Evolutionary conservation across 148 eudicot species (phyloP).

Genomic region (Camellia granthamiana): DNA sequence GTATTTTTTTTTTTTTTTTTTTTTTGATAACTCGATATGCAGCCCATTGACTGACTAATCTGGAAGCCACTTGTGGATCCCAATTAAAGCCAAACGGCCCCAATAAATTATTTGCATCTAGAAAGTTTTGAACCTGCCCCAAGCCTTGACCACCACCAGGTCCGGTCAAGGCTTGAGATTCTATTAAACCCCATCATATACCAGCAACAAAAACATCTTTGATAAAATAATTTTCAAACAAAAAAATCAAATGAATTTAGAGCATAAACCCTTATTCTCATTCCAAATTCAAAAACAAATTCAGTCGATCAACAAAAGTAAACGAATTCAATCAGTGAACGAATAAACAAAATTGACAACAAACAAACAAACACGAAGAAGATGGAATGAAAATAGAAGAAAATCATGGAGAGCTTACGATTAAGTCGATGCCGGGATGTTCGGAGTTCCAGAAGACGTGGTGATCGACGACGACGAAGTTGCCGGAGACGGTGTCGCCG

Average conservation of each 20-base stretch:
- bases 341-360: background rate
- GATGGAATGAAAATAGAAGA: background rate
- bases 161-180: too few species aligned
- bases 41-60: too few species aligned
- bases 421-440: conserved; percentile 93
- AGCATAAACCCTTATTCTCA: background rate
- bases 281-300: background rate
- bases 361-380: background rate
- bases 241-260: background rate
- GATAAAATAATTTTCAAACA: background rate
- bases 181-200: too few species aligned
- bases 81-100: too few species aligned
- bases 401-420: conserved; percentile 33
- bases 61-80: too few species aligned
- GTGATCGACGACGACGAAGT: conserved; percentile 92
- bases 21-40: too few species aligned
- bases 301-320: background rate
- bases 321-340: background rate
- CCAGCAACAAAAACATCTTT: background rate
- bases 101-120: too few species aligned
- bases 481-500: conserved; percentile 76
- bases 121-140: too few species aligned
- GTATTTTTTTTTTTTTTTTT: background rate
- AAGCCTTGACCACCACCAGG: too few species aligned
- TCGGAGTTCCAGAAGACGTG: conserved; percentile 90